These are phyloP conservation scores for Anisodus acutangulus DNA, from an alignment of 257 asterid genomes.

Conservation along the genomic window DNA sequence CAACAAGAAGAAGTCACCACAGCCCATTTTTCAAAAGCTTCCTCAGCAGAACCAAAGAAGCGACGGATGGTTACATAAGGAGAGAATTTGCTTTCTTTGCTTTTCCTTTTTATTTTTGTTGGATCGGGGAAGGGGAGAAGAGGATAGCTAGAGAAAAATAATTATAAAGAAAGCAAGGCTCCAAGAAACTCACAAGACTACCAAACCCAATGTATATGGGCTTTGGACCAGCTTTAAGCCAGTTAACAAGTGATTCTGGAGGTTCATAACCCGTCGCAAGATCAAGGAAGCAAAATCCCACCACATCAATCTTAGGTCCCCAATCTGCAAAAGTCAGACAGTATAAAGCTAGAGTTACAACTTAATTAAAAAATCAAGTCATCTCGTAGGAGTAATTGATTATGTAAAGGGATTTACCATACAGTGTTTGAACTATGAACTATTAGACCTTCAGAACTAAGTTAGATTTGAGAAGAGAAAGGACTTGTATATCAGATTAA, in stretches of 20 bases:
- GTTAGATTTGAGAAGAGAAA: not conserved
- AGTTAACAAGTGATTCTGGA: conserved; percentile 78
- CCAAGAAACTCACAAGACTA: conserved; percentile 75
- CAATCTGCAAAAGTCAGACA: conserved; percentile 62
- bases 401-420: conserved; percentile 14
- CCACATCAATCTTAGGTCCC: conserved; percentile 92
- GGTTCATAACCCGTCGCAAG: conserved; percentile 84
- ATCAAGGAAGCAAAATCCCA: conserved; percentile 93
- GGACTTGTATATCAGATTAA: conserved; percentile 1
- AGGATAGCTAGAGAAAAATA: not conserved
- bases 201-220: conserved; percentile 96
- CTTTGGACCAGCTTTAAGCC: conserved; percentile 71
- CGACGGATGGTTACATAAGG: not conserved
- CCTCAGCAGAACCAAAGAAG: not conserved
- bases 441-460: conserved; percentile 18
- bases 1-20: conserved; percentile 5
- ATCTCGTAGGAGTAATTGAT: not conserved
- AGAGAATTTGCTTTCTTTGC: not conserved
- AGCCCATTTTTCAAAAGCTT: conserved; percentile 8
- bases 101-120: not conserved
- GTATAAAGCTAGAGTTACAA: not conserved
- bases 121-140: not conserved
- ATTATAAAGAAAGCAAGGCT: conserved; percentile 18
- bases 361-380: not conserved
- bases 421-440: not conserved